Percentiles rank a stretch among this genome's conserved stretches.
These are phyloP conservation scores for Spathaspora sp. DNA, from an alignment of 805 yeast species.

Conservation along the genomic window DNA sequence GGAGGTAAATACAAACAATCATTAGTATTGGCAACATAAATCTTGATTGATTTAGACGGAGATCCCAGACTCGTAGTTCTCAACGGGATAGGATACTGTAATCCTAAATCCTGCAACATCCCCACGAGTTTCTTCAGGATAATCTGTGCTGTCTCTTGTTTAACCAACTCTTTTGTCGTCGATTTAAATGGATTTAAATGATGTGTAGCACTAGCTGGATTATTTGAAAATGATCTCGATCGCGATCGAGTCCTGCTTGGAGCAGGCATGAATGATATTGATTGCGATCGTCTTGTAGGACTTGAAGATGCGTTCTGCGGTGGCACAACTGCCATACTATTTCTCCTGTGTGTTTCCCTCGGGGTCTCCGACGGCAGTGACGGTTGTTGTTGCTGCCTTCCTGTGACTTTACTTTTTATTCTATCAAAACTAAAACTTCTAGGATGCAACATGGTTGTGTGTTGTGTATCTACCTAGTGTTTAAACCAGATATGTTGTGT, in stretches of 20 bases:
- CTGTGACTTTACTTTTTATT: slow-evolving; percentile 24
- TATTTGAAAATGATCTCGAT: slow-evolving; percentile 18
- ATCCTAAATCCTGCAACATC: slow-evolving; percentile 32
- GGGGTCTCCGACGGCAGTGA: too few species aligned
- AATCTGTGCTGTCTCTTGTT: slow-evolving; percentile 35
- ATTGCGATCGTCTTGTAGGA: background rate
- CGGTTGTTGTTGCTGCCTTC: slow-evolving; percentile 4
- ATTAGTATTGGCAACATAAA: slow-evolving; percentile 36
- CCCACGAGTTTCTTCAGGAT: slow-evolving; percentile 29
- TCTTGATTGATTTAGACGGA: slow-evolving; percentile 22
- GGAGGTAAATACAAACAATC: slow-evolving; percentile 40
- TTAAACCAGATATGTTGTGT: too few species aligned
- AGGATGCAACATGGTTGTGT: slow-evolving; percentile 7
- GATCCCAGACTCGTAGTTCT: slow-evolving; percentile 22
- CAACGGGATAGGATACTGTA: slow-evolving; percentile 37
- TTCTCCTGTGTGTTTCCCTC: background rate
- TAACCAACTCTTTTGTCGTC: slow-evolving; percentile 31
- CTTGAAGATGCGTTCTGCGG: background rate
- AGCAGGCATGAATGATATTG: slow-evolving; percentile 13
- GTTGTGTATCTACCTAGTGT: too few species aligned
- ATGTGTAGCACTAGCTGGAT: slow-evolving; percentile 10
- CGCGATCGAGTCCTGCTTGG: slow-evolving; percentile 19
- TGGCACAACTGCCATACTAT: background rate
- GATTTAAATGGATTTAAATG: background rate
- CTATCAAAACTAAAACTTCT: slow-evolving; percentile 20